A percentile compares a stretch with the other conserved stretches of the same genome.
phyloP scores from a whole-genome alignment of 2,329 filamentous ascomycete genomes.

The Grosmannia penicillata region DNA sequence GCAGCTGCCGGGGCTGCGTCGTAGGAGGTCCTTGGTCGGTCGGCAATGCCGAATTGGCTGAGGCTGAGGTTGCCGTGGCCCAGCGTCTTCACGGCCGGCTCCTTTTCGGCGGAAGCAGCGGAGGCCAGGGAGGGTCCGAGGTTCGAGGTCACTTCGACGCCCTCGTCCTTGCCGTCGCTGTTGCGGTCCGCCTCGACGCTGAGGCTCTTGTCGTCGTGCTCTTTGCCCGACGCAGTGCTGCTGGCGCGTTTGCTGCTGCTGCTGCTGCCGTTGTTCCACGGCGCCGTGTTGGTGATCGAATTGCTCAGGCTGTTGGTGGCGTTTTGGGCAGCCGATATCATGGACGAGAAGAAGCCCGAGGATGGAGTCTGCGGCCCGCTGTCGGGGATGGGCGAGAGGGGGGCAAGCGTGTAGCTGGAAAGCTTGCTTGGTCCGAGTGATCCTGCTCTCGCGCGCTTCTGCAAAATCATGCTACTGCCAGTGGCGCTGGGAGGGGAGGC shows the following conservation, averaged over 20 bases:
- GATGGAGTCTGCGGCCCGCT: conserved; percentile 34
- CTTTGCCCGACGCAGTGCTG: neutral
- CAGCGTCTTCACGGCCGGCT: conserved; percentile 74
- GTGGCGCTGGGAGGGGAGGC: conserved; percentile 31
- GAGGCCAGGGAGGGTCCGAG: conserved; percentile 13
- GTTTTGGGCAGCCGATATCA: conserved; percentile 86
- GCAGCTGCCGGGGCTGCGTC: neutral
- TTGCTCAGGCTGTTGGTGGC: conserved; percentile 64
- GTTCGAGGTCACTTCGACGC: conserved; percentile 29
- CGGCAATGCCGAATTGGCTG: conserved; percentile 69
- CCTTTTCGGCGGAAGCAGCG: conserved; percentile 32
- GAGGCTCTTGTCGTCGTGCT: conserved; percentile 3
- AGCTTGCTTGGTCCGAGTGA: conserved; percentile 69
- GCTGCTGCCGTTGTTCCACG: conserved; percentile 24
- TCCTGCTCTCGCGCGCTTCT: conserved; percentile 39
- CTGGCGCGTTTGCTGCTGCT: conserved; percentile 18
- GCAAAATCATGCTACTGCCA: conserved; percentile 58
- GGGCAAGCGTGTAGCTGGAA: conserved; percentile 57
- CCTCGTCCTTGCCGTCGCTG: conserved; percentile 14
- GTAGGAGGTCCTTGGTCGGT: conserved; percentile 34
- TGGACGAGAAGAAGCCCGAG: conserved; percentile 79
- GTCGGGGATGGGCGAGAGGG: conserved; percentile 66
- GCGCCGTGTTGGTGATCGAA: conserved; percentile 52
- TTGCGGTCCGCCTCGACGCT: conserved; percentile 9
- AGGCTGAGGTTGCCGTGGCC: conserved; percentile 81